Percentiles rank a stretch among this genome's conserved stretches.
Evolutionary conservation across 177 flowering plant genomes (phyloP).

Genomic region (Vitis hybrid): DNA sequence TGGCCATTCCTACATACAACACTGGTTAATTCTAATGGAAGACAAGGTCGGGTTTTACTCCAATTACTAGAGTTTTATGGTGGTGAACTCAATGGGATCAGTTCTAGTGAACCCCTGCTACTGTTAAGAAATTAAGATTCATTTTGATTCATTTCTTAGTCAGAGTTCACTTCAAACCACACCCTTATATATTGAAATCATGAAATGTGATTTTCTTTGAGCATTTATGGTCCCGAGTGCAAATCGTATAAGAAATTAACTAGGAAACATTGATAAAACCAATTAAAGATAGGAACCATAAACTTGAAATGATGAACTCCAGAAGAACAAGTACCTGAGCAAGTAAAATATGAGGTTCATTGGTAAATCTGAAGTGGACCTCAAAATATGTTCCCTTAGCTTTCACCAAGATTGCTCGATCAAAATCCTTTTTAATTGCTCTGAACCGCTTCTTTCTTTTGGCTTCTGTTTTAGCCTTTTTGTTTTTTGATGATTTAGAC

Average conservation of each 20-base stretch:
- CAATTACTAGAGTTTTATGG: too few species aligned
- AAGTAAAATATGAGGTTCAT: constrained; percentile 76
- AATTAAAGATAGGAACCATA: background rate
- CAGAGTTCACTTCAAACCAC: too few species aligned
- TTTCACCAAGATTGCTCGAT: constrained; percentile 37
- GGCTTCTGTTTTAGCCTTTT: constrained; percentile 15
- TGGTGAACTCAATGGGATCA: too few species aligned
- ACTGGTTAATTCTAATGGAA: too few species aligned
- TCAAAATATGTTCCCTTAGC: constrained; percentile 50
- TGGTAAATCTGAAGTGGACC: constrained; percentile 59
- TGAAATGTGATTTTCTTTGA: too few species aligned
- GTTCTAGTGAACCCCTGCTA: too few species aligned
- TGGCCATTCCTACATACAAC: too few species aligned
- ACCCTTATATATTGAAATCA: too few species aligned
- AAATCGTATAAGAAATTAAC: background rate
- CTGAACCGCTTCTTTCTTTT: constrained; percentile 15
- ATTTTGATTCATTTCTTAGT: too few species aligned
- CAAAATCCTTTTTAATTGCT: constrained; percentile 30
- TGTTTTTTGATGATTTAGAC: constrained; percentile 19
- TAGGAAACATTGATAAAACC: background rate
- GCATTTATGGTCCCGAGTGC: too few species aligned
- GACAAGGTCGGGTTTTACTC: too few species aligned
- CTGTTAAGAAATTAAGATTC: too few species aligned
- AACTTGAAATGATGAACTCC: background rate
- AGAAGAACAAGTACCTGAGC: constrained; percentile 59